phyloP scores from a whole-genome alignment of 2,329 filamentous ascomycete genomes.

The Ceratocystis eucalypticola region DNA sequence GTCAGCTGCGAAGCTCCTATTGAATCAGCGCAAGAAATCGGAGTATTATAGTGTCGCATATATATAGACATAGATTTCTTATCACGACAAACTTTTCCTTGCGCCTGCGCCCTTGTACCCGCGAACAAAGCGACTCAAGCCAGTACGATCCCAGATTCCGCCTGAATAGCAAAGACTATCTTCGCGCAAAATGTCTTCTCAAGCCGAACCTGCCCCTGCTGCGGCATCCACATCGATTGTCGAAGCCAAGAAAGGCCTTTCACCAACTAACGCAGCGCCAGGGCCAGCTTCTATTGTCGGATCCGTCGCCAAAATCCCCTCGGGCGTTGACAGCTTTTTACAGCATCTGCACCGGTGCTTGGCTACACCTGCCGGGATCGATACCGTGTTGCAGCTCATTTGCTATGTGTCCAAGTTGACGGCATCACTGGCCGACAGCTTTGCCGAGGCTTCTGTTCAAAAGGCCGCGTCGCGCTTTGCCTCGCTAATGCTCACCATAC shows the following conservation, averaged over 20 bases:
- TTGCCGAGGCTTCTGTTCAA: constrained; percentile 45
- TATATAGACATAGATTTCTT: background rate
- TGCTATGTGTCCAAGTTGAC: constrained; percentile 52
- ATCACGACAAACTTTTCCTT: background rate
- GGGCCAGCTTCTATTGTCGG: constrained; percentile 21
- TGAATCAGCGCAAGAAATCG: background rate
- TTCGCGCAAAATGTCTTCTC: background rate
- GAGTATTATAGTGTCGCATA: background rate
- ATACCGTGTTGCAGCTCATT: constrained; percentile 53
- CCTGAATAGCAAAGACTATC: background rate
- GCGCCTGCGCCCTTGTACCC: background rate
- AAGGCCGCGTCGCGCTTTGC: constrained; percentile 39
- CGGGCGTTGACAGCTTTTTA: constrained; percentile 39
- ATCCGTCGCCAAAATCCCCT: constrained; percentile 25
- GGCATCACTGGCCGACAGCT: constrained; percentile 36
- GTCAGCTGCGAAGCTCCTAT: background rate
- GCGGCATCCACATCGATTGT: constrained; percentile 1
- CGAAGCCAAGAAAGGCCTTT: constrained; percentile 10
- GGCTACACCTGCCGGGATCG: constrained; percentile 54
- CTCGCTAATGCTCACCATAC: constrained; percentile 39
- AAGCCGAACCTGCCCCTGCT: background rate
- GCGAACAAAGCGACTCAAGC: background rate
- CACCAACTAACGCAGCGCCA: constrained; percentile 18
- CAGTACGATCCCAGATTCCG: background rate
- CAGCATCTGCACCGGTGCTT: constrained; percentile 48